Evolutionary conservation across 106 monocot genomes (phyloP), one percentile per base, ranked within the genome.

Genomic region (Platanthera zijinensis): DNA sequence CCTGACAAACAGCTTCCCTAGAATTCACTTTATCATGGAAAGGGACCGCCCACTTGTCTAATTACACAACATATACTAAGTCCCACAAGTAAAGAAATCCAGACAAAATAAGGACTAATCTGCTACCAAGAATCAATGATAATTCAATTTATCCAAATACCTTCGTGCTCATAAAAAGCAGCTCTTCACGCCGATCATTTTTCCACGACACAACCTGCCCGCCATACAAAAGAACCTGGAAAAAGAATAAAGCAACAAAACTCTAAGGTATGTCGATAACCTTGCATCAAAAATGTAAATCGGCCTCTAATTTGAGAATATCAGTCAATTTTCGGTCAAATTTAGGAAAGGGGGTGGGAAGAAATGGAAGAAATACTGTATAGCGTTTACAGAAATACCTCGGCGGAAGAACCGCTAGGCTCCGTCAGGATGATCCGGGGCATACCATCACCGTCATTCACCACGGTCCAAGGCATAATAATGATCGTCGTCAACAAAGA

Each of bases 141-240:
- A 25, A 25, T 5, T 67, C 39, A 67, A 67, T 4, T 67, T 39
- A 67, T 67, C 18, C 67, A 67, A 67, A 30, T 80, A 90, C 90
- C 86, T 90, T 90, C 22, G 80, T 85, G 57, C 85, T 85, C 80
- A 79, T 77, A 74, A 85, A 90, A 85, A 90, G 87, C 45, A 87
- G 70, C 74, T 90, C 85, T 54, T 85, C 84, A 25, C 79, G 75
- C n/a, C 78, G 74, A 52, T 81, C 80, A 81, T 85, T 86, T 81
- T 90, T 90, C 90, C 90, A 90, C 32, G 90, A 90, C 14, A 87
- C 74, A 49, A 90, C 83, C 79, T 90, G 90, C 11, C 87, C 90
- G 48, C 90, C 90, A 79, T 83, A 77, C 15, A 90, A 70, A 64
- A 81, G 80, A 73, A 90, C 77, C 90, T 90, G 75, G 2, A 82